Percentiles rank a stretch among this genome's conserved stretches.
Evolutionary conservation across 169 alveolate genomes (phyloP).

Genomic region (Eimeria necatrix): DNA sequence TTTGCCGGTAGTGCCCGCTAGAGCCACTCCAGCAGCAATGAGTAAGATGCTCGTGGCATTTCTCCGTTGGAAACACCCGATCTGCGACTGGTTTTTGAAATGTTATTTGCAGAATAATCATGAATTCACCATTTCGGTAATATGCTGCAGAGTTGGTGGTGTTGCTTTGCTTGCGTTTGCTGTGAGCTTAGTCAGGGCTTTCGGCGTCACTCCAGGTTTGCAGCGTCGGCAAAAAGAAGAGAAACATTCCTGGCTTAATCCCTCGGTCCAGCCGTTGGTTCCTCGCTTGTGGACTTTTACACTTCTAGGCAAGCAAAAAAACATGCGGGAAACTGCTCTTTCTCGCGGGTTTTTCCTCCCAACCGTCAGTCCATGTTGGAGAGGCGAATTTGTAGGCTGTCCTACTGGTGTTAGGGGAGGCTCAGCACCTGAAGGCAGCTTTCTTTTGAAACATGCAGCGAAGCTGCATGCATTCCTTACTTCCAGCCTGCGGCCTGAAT

Average conservation of each 20-base stretch:
- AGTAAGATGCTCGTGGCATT: no score
- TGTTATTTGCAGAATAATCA: no score
- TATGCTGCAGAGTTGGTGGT: background rate
- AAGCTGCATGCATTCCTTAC: conserved; percentile 44
- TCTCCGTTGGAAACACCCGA: background rate
- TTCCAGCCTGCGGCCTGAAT: conserved; percentile 11
- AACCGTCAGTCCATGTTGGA: conserved; percentile 22
- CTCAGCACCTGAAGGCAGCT: background rate
- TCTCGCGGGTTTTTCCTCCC: conserved; percentile 28
- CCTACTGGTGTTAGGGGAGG: background rate
- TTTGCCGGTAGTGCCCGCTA: background rate
- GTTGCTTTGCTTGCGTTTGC: background rate
- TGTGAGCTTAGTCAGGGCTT: background rate
- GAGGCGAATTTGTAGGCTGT: conserved; percentile 18
- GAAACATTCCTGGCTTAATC: background rate
- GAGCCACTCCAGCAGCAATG: background rate
- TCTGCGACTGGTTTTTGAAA: background rate
- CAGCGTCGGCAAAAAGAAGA: conserved; percentile 40
- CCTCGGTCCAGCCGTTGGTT: background rate
- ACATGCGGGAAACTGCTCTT: background rate
- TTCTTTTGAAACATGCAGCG: conserved; percentile 27
- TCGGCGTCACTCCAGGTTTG: background rate
- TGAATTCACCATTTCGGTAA: no score
- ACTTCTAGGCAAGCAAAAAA: background rate
- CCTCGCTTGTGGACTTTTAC: background rate